These are phyloP conservation scores for Pythium angustatum DNA, from an alignment of 352 stramenopile species.

Conservation along the genomic window DNA sequence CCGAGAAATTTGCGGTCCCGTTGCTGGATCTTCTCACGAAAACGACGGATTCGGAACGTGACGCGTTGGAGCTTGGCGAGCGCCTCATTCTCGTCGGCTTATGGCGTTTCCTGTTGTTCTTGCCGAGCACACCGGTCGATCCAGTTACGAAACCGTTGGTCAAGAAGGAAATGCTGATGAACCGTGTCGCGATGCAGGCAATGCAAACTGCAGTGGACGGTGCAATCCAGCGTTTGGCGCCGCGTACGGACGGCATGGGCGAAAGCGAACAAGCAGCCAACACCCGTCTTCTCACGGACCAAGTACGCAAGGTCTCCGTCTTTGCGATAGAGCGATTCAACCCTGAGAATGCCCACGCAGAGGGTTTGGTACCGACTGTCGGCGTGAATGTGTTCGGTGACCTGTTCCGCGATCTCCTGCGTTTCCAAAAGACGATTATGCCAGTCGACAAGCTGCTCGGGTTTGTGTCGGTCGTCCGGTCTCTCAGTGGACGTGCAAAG, in stretches of 20 bases:
- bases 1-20: constrained; percentile 18
- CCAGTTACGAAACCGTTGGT: constrained; percentile 93
- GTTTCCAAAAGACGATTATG: constrained; percentile 80
- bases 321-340: constrained; percentile 37
- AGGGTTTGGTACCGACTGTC: neutral
- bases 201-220: constrained; percentile 59
- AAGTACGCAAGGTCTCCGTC: constrained; percentile 28
- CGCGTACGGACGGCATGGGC: constrained; percentile 36
- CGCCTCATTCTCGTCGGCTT: constrained; percentile 91
- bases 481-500: constrained; percentile 43
- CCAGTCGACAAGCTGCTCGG: constrained; percentile 54
- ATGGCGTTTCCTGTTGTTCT: constrained; percentile 91
- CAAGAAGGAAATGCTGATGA: constrained; percentile 93
- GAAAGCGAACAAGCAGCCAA: neutral
- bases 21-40: constrained; percentile 11
- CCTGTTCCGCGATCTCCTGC: constrained; percentile 71
- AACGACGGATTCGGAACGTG: neutral
- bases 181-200: constrained; percentile 75
- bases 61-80: constrained; percentile 46
- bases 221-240: constrained; percentile 58
- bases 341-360: constrained; percentile 8
- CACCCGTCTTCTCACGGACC: constrained; percentile 3
- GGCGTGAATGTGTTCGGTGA: constrained; percentile 52
- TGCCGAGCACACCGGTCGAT: constrained; percentile 95
- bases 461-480: constrained; percentile 43